Conservation (phyloP, 2,329 filamentous ascomycete genomes). For the Sphaerulina populicola region DNA sequence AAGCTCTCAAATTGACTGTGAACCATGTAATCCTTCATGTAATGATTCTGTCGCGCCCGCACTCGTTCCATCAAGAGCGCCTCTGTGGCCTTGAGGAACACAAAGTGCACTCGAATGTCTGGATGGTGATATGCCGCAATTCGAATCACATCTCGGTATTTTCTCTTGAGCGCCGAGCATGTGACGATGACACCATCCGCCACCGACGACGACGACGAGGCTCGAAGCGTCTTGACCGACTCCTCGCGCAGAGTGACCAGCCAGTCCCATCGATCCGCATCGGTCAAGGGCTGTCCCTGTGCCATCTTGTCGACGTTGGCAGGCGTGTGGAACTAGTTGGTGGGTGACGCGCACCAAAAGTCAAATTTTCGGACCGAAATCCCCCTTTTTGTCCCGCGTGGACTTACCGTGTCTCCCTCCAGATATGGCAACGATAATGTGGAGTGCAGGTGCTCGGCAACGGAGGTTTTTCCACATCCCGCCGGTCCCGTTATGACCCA, state of each 20-base stretch:
- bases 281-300: slow-evolving; percentile 71
- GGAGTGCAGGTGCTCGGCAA: slow-evolving; percentile 41
- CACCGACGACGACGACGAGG: slow-evolving; percentile 10
- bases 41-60: slow-evolving; percentile 67
- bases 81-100: slow-evolving; percentile 77
- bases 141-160: slow-evolving; percentile 70
- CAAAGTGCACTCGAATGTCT: slow-evolving; percentile 62
- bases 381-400: neutral
- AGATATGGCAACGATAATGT: slow-evolving; percentile 41
- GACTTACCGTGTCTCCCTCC: slow-evolving; percentile 45
- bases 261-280: slow-evolving; percentile 97
- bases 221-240: slow-evolving; percentile 32
- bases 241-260: slow-evolving; percentile 49
- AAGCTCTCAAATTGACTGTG: slow-evolving; percentile 80
- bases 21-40: slow-evolving; percentile 95
- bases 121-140: slow-evolving; percentile 42
- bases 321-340: slow-evolving; percentile 41
- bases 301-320: slow-evolving; percentile 72
- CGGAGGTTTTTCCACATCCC: slow-evolving; percentile 48
- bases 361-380: slow-evolving; percentile 1
- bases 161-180: slow-evolving; percentile 91
- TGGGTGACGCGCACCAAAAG: neutral
- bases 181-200: slow-evolving; percentile 72
- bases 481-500: slow-evolving; percentile 48
- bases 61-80: slow-evolving; percentile 69